Base-by-base conservation (phyloP, 2,329 filamentous ascomycete species). In the Talaromyces marneffei region DNA sequence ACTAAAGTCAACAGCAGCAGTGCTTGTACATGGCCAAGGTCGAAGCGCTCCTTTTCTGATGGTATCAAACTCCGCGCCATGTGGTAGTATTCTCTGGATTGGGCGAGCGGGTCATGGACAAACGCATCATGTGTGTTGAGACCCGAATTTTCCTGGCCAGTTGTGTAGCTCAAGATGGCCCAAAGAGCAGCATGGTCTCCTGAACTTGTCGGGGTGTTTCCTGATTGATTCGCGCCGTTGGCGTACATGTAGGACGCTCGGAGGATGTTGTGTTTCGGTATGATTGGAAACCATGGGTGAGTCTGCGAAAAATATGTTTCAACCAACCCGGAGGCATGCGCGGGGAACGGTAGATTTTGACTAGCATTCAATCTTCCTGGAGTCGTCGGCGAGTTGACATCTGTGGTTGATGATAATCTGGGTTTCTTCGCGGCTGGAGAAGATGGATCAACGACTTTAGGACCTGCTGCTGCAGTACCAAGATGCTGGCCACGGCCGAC, bases 201-300 rank as follows among this genome's bases (percentile, higher is more conserved):
- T 4, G 74, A 76, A 9, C 70, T 72, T n/a, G 71, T 65, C 1
- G 69, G 67, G 5, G 66, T 62, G 2, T 68, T 69, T 4, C 64
- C 62, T n/a, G 74, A 46, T 39, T 67, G 67, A 20, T 75, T 57
- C 7, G 79, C 77, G 9, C 76, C 67, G 8, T 76, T 73, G 50
- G 80, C 79, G 66, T 83, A 84, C 6, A 79, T 76, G 67, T 85
- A 85, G n/a, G 81, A 82, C 3, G 80, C 75, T 61, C 81, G 82
- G 16, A 85, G 72, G 8, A 85, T 77, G 60, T 81, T 80, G 64
- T 85, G 81, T 67, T 83, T 85, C 54, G 83, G 80, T 27, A 81
- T 76, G n/a, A 86, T 79, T 0, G 84, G 84, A 31, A 86, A 78
- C 83, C 84, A 86, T 27, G 79, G 79, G 65, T 86, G 82, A 0